Conservation (phyloP, 768 basidiomycete genomes). For the Pleurotus citrinopileatus region DNA sequence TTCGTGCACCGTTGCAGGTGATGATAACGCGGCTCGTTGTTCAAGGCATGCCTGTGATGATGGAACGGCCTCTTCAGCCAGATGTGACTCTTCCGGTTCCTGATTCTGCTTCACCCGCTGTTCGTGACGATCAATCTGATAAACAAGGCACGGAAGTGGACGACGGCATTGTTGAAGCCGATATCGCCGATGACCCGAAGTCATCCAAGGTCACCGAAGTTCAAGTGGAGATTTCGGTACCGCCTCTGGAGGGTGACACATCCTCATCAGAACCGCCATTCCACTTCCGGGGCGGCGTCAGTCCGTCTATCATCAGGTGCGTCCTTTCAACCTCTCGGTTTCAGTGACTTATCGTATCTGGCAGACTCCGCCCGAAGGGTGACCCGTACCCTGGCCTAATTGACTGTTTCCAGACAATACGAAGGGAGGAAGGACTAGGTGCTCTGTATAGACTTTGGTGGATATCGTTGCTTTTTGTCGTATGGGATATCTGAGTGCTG, state of each 20-base stretch:
- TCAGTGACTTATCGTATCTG: not conserved
- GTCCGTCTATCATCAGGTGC: not conserved
- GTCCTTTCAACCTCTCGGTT: not conserved
- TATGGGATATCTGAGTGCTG: not conserved
- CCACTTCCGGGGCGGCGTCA: constrained; percentile 6
- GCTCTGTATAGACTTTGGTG: not conserved
- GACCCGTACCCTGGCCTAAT: not conserved
- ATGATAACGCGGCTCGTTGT: constrained; percentile 22
- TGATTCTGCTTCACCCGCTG: not conserved
- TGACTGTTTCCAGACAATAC: not conserved
- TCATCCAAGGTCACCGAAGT: not conserved
- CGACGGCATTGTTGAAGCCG: not conserved
- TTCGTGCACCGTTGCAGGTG: constrained; percentile 24
- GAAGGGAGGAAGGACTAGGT: not conserved
- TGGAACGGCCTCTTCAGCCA: not conserved
- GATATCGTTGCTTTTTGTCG: constrained; percentile 1
- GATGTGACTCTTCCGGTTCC: not conserved
- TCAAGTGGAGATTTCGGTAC: no score
- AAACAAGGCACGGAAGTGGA: not conserved
- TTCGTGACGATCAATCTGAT: not conserved
- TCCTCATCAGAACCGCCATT: not conserved
- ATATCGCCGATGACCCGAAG: not conserved
- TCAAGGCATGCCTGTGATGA: constrained; percentile 13
- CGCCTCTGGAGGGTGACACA: not conserved
- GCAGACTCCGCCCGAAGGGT: not conserved